Base-by-base conservation (phyloP, 768 basidiomycete genomes). In the Tulasnella sp. region DNA sequence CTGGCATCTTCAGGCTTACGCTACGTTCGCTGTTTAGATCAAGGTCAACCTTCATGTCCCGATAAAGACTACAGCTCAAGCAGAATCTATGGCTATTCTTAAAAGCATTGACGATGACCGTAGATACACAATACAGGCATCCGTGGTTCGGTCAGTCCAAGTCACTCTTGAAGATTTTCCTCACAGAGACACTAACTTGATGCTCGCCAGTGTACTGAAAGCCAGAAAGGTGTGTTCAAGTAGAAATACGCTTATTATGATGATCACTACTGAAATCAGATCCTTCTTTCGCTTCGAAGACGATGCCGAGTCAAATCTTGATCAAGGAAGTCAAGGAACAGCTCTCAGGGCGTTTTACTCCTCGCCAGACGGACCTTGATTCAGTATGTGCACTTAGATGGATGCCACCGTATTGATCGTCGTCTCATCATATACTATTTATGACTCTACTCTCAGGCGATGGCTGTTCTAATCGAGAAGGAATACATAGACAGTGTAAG, bases 61-160 rank as follows among this genome's bases (percentile, higher is more conserved):
- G 0, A 87, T 99, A 72, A 94, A 91, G 76, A 83, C 91, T 1
- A 94, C 97, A 70, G 84, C 88, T 62, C 94, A 92, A 76, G 84
- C 86, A 5, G 94, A 98, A 68, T 80, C 84, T 8, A 78, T 78
- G 0, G 90, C 96, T 65, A 90, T 96, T 8, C 73, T 96, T 68
- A 92, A 92, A 77, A 87, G 83, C 5, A 92, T 97, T 4, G 94
- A 96, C 64, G 93, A 97, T 72, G 96, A 98, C 68, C 83, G 94
- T 60, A 96, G 94, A 78, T 46, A 45, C 17, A 27, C 64, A 21
- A 52, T 59, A 19, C 52, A 61, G 22, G 54, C 60, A 4, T 62
- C 60, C n/a, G 60, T 60, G 25, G 54, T 60, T 12, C 62, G 58
- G 62, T 60, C 53, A n/a, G 60, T 45, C 15, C 17, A 17, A 22